Percentiles rank a stretch among this genome's conserved stretches.
Conservation (phyloP, 805 yeast genomes). For the Lipomyces sp. region DNA sequence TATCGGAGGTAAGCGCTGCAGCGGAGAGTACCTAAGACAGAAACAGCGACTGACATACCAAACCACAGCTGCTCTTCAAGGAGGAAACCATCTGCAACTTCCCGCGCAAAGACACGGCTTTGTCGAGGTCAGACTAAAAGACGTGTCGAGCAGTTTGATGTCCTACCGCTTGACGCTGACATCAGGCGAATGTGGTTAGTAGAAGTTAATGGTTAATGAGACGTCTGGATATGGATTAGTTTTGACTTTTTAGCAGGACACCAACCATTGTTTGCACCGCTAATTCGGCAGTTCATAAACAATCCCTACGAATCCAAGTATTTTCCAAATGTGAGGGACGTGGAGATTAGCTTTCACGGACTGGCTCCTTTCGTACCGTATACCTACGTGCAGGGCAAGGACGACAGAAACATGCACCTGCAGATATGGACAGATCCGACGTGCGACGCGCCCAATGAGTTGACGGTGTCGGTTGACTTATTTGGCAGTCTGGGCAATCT, state of each 20-base stretch:
- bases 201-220: too few relatives aligned
- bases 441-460: conserved; percentile 10
- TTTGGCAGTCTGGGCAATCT: conserved; percentile 61
- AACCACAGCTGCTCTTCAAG: conserved; percentile 25
- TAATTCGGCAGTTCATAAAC: conserved; percentile 62
- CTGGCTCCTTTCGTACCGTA: conserved; percentile 65
- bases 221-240: not conserved
- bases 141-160: conserved; percentile 60
- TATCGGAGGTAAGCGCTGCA: not conserved
- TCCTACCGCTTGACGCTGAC: conserved; percentile 46
- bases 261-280: conserved; percentile 48
- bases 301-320: conserved; percentile 77
- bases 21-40: not conserved
- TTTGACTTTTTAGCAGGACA: not conserved
- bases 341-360: conserved; percentile 52
- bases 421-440: conserved; percentile 37
- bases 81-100: conserved; percentile 37
- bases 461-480: conserved; percentile 48
- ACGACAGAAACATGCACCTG: conserved; percentile 30
- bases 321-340: conserved; percentile 51
- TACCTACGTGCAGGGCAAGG: conserved; percentile 3
- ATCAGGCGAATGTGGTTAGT: conserved; percentile 2
- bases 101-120: conserved; percentile 47
- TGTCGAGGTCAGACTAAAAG: conserved; percentile 48
- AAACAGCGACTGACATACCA: not conserved